Evolutionary conservation across 345 rosid genomes (phyloP).

Genomic region (Citrus medica): DNA sequence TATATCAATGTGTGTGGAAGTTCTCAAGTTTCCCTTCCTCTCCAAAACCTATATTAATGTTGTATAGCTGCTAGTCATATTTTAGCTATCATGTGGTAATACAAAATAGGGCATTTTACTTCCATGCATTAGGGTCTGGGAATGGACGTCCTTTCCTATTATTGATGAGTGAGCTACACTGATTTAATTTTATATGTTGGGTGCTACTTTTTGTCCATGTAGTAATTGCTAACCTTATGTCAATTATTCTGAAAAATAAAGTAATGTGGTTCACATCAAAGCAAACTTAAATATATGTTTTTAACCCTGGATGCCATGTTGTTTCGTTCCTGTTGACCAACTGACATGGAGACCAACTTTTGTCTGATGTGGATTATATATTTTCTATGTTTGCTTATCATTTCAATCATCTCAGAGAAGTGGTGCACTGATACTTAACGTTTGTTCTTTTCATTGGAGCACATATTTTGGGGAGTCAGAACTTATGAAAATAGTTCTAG

Average conservation of each 20-base stretch:
- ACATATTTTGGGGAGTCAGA: neutral
- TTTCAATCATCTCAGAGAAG: neutral
- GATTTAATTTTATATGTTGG: neutral
- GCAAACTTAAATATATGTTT: neutral
- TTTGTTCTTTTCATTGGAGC: neutral
- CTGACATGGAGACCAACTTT: neutral
- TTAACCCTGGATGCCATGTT: neutral
- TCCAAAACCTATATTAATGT: neutral
- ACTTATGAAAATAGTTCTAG: constrained; percentile 1
- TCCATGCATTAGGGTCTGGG: neutral
- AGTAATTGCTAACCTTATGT: neutral
- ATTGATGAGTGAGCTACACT: neutral
- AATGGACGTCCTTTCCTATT: neutral
- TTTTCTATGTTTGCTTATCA: neutral
- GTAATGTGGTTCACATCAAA: neutral
- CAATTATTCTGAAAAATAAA: neutral
- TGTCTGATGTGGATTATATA: neutral
- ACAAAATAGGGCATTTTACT: neutral
- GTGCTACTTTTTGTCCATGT: neutral
- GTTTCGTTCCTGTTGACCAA: neutral
- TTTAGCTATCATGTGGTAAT: neutral
- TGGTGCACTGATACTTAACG: neutral
- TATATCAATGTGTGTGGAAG: neutral
- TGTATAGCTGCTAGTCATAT: neutral
- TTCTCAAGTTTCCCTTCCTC: neutral